Conservation (phyloP, 192 early-diverging fungal species). For the Rhizoclosmatium globosum region DNA sequence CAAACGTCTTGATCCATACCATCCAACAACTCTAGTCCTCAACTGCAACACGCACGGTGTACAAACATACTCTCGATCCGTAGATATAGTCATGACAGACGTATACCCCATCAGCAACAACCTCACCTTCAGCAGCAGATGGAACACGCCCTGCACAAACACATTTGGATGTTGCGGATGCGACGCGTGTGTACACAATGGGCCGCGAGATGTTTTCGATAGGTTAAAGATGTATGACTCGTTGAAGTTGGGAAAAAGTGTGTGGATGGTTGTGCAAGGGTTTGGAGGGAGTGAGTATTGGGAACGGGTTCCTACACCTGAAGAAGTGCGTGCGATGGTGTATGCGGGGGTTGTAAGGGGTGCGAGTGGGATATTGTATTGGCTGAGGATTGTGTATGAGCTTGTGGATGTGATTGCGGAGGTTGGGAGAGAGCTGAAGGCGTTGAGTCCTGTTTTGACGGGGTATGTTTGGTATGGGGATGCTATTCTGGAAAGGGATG, state of each 20-base stretch:
- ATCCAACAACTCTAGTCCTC: slow-evolving; percentile 19
- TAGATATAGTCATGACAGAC: too few species aligned
- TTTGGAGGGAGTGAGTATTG: too few species aligned
- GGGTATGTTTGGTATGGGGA: neutral
- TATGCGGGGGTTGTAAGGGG: neutral
- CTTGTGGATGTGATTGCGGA: neutral
- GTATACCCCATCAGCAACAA: too few species aligned
- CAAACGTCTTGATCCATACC: slow-evolving; percentile 15
- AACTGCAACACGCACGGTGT: slow-evolving; percentile 10
- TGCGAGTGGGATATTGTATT: slow-evolving; percentile 16
- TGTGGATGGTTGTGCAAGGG: too few species aligned
- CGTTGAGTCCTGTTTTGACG: neutral
- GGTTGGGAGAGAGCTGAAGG: neutral
- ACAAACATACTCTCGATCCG: too few species aligned
- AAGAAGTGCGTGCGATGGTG: slow-evolving; percentile 16
- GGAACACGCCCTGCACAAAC: too few species aligned
- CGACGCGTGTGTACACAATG: too few species aligned
- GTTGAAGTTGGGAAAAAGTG: too few species aligned
- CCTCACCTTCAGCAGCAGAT: too few species aligned
- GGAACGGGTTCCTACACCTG: neutral
- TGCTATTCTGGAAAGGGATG: neutral
- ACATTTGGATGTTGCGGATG: too few species aligned
- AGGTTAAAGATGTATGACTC: too few species aligned
- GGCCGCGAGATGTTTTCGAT: too few species aligned
- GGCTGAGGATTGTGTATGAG: neutral